Evolutionary conservation across 306 rosid species (phyloP), one percentile per base, ranked within the genome.

Genomic region (Ammopiptanthus mongolicus): DNA sequence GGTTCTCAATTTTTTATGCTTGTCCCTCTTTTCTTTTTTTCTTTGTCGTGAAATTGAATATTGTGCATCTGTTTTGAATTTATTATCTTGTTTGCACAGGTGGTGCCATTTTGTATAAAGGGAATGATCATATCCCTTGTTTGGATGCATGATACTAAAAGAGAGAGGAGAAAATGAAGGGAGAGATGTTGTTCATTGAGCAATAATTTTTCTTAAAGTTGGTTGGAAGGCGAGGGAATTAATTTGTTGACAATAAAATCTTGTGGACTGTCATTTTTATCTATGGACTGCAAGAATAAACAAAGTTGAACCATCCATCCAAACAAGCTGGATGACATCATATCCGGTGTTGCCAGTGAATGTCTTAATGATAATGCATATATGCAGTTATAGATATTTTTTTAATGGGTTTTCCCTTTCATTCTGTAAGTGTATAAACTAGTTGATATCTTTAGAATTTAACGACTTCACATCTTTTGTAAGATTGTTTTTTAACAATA

Each of bases 1-100:
- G 98, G 98, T 94, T 91, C 97, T 88, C 84, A 83, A 36, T 63
- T 83, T 86, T 73, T 73, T 50, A 12, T 48, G 59, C 81, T 73
- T 73, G 23, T 46, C 31, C 73, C 78, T 37, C 71, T 3, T 75
- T 56, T 63, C 10, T 11, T 0, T 14, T 55, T 17, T 2, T 75
- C 78, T 31, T 59, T 44, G 48, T 19, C 2, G 2, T 59, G 48
- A 57, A 39, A 42, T 42, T 36, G 41, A 56, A 36, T 19, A 18
- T 59, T 64, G 17, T 59, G 53, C 36, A 39, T 78, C 46, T 81
- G 47, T 73, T 69, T 59, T 69, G 31, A 23, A 70, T 81, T 60
- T 63, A n/a, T 73, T 68, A 34, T 58, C 70, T 69, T 19, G 39
- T 53, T 59, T 56, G 64, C 39, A 8, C 12, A 22, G 4, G 68